Conservation (phyloP, 1,284 basidiomycete genomes). For the Tylopilus sp. region DNA sequence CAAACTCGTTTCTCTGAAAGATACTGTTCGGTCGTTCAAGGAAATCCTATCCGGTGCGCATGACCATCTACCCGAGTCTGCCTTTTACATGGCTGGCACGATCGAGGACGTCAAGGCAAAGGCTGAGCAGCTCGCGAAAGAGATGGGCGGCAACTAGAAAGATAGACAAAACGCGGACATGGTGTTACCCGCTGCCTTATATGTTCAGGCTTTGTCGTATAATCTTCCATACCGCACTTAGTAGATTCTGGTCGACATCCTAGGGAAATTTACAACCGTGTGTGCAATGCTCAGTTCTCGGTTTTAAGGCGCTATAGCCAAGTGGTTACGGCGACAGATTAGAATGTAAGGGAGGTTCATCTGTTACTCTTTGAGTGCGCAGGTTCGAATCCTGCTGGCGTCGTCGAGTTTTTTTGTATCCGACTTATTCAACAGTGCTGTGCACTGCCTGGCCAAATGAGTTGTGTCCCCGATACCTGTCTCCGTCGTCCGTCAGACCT, state of each 20-base stretch:
- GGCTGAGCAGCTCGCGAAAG: slow-evolving; percentile 93
- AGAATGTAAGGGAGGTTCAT: slow-evolving; percentile 23
- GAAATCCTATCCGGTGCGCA: slow-evolving; percentile 90
- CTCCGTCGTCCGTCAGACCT: not conserved
- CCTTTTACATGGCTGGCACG: slow-evolving; percentile 91
- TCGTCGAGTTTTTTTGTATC: slow-evolving; percentile 14
- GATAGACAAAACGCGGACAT: slow-evolving; percentile 12
- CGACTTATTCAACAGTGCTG: slow-evolving; percentile 18
- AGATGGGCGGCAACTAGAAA: slow-evolving; percentile 63
- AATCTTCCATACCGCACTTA: slow-evolving; percentile 3
- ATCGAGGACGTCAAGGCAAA: slow-evolving; percentile 95
- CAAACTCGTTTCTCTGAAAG: slow-evolving; percentile 89
- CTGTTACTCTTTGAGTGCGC: slow-evolving; percentile 38
- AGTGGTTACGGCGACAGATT: slow-evolving; percentile 55
- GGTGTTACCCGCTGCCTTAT: slow-evolving; percentile 6
- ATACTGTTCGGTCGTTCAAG: slow-evolving; percentile 90
- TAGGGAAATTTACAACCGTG: too few species aligned
- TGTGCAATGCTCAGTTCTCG: not conserved
- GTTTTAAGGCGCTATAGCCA: slow-evolving; percentile 42
- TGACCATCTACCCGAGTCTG: slow-evolving; percentile 87
- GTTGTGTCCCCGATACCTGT: not conserved
- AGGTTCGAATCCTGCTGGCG: slow-evolving; percentile 39
- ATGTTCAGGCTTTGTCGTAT: slow-evolving; percentile 2
- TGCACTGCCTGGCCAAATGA: slow-evolving; percentile 2
- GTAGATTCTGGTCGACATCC: too few species aligned